These are phyloP conservation scores for Lathyrus sativus DNA, from an alignment of 306 rosid species.

Conservation along the genomic window DNA sequence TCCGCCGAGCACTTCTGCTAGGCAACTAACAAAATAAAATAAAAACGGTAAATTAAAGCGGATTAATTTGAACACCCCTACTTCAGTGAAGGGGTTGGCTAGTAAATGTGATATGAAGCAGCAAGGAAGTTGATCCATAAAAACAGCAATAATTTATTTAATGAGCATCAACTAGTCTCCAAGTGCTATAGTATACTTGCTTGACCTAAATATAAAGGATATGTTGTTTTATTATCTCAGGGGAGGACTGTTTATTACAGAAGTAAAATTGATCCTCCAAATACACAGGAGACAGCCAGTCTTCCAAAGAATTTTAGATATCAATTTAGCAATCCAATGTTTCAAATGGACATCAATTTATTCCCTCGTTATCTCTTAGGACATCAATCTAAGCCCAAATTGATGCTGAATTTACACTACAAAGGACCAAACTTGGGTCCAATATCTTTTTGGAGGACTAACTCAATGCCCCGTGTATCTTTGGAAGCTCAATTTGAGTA, in stretches of 20 bases:
- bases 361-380: not conserved
- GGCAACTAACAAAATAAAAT: constrained; percentile 55
- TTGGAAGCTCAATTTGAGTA: constrained; percentile 15
- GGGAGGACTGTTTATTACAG: not conserved
- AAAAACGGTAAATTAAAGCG: not conserved
- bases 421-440: constrained; percentile 9
- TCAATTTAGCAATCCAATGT: not conserved
- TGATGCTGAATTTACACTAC: not conserved
- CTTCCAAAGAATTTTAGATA: not conserved
- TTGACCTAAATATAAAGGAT: constrained; percentile 8
- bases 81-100: not conserved
- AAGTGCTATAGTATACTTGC: constrained; percentile 20
- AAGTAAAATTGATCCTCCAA: not conserved
- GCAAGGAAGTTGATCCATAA: constrained; percentile 18
- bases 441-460: constrained; percentile 15
- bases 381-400: not conserved
- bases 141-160: constrained; percentile 24
- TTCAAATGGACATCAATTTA: constrained; percentile 12
- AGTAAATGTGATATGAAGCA: not conserved
- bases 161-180: constrained; percentile 18
- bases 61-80: not conserved
- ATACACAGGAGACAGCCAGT: constrained; percentile 4
- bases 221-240: not conserved
- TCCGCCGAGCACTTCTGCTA: constrained; percentile 91
- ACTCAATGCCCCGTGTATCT: constrained; percentile 4